These are phyloP conservation scores for Apiosordaria backusii DNA, from an alignment of 495 filamentous ascomycete genomes.

Conservation along the genomic window DNA sequence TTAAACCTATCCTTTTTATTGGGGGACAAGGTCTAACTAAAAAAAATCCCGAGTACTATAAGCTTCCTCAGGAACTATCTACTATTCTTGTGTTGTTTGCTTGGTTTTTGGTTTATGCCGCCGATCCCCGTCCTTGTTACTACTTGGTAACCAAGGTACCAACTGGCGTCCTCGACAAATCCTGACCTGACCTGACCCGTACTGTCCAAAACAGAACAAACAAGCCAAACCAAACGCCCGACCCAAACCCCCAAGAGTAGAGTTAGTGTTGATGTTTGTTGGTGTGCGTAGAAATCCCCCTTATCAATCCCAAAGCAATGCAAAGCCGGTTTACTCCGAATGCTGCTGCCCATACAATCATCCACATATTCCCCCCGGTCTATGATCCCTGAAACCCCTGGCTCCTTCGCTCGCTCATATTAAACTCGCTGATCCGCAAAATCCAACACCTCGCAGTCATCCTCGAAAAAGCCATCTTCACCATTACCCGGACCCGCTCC, in stretches of 20 bases:
- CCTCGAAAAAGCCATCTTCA: constrained; percentile 85
- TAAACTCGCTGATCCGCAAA: constrained; percentile 84
- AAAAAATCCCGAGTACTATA: background rate
- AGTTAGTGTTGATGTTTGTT: background rate
- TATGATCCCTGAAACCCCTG: background rate
- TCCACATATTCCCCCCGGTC: background rate
- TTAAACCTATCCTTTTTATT: background rate
- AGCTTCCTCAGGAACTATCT: background rate
- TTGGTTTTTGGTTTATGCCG: background rate
- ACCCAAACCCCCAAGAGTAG: background rate
- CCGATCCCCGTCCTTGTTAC: background rate
- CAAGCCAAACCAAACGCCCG: background rate
- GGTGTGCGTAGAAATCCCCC: too few relatives aligned
- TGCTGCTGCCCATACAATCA: background rate
- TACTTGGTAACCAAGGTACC: background rate
- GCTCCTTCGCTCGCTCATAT: constrained; percentile 33
- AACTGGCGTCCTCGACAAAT: background rate
- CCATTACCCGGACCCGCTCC: constrained; percentile 55
- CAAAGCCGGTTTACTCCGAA: background rate
- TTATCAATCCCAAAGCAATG: background rate
- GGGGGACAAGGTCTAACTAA: background rate
- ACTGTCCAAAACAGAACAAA: background rate
- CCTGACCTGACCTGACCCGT: background rate
- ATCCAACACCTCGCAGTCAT: constrained; percentile 89
- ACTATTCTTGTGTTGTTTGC: background rate